Percentiles rank a stretch among this genome's conserved stretches.
Conservation (phyloP, 257 asterid species). For the Coffea canephora region DNA sequence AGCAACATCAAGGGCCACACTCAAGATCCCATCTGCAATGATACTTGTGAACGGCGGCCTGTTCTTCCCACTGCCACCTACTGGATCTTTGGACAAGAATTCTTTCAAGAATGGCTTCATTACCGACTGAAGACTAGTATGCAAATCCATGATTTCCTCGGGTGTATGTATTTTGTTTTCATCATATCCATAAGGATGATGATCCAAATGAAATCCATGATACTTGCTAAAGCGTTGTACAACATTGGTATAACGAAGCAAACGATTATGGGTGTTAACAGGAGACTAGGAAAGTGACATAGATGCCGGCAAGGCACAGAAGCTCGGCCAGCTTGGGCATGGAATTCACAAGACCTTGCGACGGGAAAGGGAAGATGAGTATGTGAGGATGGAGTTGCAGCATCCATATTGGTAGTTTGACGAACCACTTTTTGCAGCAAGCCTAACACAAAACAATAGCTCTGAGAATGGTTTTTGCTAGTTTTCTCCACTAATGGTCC, state of each 20-base stretch:
- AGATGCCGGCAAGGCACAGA: constrained; percentile 43
- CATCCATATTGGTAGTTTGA: neutral
- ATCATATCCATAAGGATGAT: constrained; percentile 48
- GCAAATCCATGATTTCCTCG: neutral
- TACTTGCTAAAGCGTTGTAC: constrained; percentile 31
- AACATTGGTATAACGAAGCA: constrained; percentile 35
- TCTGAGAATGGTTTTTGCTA: too few relatives aligned
- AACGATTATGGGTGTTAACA: constrained; percentile 45
- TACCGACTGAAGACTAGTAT: neutral
- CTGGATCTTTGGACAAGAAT: neutral
- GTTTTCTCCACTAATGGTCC: too few relatives aligned
- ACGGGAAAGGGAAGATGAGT: constrained; percentile 48
- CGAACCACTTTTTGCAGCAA: too few relatives aligned
- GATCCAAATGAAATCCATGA: constrained; percentile 37
- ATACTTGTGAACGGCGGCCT: constrained; percentile 37
- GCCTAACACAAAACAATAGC: too few relatives aligned
- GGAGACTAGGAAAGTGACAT: constrained; percentile 56
- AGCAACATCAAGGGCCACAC: constrained; percentile 56
- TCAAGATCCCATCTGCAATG: constrained; percentile 43
- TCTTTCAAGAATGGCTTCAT: constrained; percentile 25
- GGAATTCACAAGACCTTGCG: constrained; percentile 71
- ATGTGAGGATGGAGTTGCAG: constrained; percentile 47
- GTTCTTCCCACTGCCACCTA: too few relatives aligned
- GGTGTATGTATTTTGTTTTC: neutral
- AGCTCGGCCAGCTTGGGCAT: constrained; percentile 68